A percentile compares a stretch with the other conserved stretches of the same genome.
These are phyloP conservation scores for Botryotinia calthae DNA, from an alignment of 2,329 filamentous ascomycete species.

Conservation along the genomic window DNA sequence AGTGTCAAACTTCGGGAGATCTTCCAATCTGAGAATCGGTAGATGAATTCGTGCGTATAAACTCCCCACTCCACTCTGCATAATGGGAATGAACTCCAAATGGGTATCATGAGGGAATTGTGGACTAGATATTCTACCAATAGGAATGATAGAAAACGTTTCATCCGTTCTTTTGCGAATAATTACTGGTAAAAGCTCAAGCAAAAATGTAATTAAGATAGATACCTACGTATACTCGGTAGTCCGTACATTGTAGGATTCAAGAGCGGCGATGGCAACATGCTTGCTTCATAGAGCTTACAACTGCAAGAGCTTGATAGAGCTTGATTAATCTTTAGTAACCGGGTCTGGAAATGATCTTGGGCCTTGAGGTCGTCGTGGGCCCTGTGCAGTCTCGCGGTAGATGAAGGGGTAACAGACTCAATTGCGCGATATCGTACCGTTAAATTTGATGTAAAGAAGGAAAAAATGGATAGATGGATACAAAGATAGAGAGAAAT, in stretches of 20 bases:
- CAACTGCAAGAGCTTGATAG: background rate
- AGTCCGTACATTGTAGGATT: background rate
- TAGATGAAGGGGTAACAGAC: slow-evolving; percentile 5
- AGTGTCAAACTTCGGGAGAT: slow-evolving; percentile 12
- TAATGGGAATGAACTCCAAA: background rate
- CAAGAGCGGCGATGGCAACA: slow-evolving; percentile 1
- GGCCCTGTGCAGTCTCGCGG: background rate
- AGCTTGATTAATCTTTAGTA: slow-evolving; percentile 13
- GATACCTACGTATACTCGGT: background rate
- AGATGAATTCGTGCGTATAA: background rate
- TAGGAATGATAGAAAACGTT: background rate
- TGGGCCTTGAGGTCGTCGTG: background rate
- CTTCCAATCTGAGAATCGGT: slow-evolving; percentile 7
- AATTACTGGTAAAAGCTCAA: background rate
- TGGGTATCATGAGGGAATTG: slow-evolving; percentile 1
- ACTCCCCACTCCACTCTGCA: slow-evolving; percentile 13
- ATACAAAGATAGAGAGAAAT: background rate
- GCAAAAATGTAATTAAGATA: background rate
- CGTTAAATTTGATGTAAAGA: background rate
- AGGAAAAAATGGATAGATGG: background rate
- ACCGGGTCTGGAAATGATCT: slow-evolving; percentile 2
- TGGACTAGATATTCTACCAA: background rate
- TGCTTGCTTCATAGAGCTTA: background rate
- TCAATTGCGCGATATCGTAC: slow-evolving; percentile 15
- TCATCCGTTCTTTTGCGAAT: background rate